Evolutionary conservation across 768 basidiomycete genomes (phyloP), one percentile per base, ranked within the genome.

Genomic region (Hortiboletus flavorubellus): DNA sequence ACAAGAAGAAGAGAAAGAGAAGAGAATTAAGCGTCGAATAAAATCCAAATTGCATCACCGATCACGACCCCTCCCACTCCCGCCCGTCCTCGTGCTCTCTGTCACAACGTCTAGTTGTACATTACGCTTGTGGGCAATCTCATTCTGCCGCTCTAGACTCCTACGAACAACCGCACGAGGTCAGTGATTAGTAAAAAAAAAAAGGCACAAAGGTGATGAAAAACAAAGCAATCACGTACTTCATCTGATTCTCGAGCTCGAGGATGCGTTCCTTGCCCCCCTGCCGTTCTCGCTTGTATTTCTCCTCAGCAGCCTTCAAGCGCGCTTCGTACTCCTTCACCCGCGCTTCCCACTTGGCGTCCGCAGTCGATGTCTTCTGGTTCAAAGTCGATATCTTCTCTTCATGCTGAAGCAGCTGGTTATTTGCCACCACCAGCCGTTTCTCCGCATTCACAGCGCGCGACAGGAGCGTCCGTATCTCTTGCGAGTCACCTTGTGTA

Each of bases 341-440:
- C n/a, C 95, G 78, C 0, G 88, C 91, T 64, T 95, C 94, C 93
- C 95, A 98, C 71, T 95, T 96, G 49, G 74, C 76, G 61, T 97
- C 94, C 0, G 90, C 88, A 0, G 75, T 76, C 0, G 78, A 75
- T 37, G 80, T 89, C 76, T 86, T 89, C 73, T 85, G 79, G 60
- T 87, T 88, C 72, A 90, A 79, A 39, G 75, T 70, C 2, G 87
- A 83, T 46, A 95, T 80, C 73, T 87, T 88, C 72, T 95, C 92
- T 67, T 98, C 96, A 4, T 89, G 84, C 23, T 84, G 79, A 2
- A 85, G 69, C 3, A 98, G 78, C 68, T 96, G 93, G 59, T 94
- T 93, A 64, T 88, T 87, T 5, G 88, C 83, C 46, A 89, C 88
- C 49, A 83, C 82, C n/a, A 92, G 75, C n/a, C 93, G 81, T 29